Conservation (phyloP, 805 yeast species). For the Saccharomycopsis oosterbeekiorum region DNA sequence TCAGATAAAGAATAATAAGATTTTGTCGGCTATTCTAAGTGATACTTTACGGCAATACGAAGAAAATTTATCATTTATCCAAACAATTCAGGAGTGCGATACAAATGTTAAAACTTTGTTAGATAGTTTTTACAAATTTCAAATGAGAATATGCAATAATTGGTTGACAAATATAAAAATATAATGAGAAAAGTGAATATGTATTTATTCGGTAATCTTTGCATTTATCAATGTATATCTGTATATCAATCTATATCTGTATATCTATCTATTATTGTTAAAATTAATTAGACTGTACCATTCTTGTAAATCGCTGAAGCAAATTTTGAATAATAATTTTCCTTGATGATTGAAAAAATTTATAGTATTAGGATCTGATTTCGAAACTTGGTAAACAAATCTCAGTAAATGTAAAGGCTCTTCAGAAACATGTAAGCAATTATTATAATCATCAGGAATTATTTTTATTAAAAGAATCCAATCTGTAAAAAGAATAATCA, state of each 20-base stretch:
- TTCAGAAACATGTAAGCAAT: constrained; percentile 14
- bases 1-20: constrained; percentile 25
- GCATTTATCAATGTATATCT: too few relatives aligned
- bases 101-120: not conserved
- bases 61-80: not conserved
- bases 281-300: not conserved
- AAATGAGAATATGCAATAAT: not conserved
- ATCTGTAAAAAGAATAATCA: constrained; percentile 15
- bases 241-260: not conserved
- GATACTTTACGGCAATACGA: not conserved
- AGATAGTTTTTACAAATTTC: not conserved
- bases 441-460: constrained; percentile 6
- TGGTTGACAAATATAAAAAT: not conserved
- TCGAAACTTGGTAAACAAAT: constrained; percentile 15
- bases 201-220: not conserved
- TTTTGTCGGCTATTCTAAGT: constrained; percentile 20
- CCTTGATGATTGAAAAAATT: constrained; percentile 17
- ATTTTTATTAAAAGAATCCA: constrained; percentile 16
- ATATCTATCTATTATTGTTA: not conserved
- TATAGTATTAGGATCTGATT: constrained; percentile 17
- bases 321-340: constrained; percentile 13
- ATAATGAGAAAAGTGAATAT: not conserved
- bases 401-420: constrained; percentile 10
- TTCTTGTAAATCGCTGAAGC: constrained; percentile 8
- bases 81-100: not conserved